phyloP scores from a whole-genome alignment of 228 moss, liverwort and hornwort species.

The Sphagnum fallax region DNA sequence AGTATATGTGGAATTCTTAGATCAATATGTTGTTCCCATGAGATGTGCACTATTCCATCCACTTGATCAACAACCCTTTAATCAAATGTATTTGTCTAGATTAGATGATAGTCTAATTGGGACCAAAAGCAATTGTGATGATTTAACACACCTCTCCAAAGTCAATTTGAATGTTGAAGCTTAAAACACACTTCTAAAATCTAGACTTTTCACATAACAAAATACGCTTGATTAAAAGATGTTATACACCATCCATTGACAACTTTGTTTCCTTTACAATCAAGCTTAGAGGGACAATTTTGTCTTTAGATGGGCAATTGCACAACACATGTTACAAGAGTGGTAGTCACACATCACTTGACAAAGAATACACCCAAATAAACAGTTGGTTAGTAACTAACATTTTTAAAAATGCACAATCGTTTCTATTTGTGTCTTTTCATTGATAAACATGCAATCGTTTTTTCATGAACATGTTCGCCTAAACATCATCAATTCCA shows the following conservation, averaged over 20 bases:
- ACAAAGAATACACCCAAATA: not conserved
- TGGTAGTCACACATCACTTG: not conserved
- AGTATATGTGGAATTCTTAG: conserved; percentile 97
- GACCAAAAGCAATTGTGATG: too few relatives aligned
- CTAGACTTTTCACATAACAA: conserved; percentile 40
- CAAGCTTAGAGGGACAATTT: conserved; percentile 78
- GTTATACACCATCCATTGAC: conserved; percentile 84
- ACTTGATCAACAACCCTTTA: conserved; percentile 99
- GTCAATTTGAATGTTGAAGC: too few relatives aligned
- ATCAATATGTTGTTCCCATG: conserved; percentile 97
- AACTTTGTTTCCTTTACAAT: conserved; percentile 90
- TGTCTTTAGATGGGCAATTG: conserved; percentile 97
- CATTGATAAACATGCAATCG: too few relatives aligned
- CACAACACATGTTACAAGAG: not conserved
- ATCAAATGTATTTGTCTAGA: conserved; percentile 78
- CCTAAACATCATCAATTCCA: conserved; percentile 74
- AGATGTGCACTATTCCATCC: conserved; percentile 90
- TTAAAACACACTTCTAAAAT: too few relatives aligned
- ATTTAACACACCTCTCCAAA: too few relatives aligned
- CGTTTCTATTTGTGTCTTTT: too few relatives aligned
- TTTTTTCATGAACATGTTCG: too few relatives aligned
- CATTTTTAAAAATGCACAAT: not conserved
- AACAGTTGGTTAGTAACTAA: not conserved
- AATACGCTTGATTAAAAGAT: conserved; percentile 92
- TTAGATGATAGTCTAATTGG: not conserved